These are phyloP conservation scores for Aspergillus proliferans DNA, from an alignment of 2,329 filamentous ascomycete species.

Conservation along the genomic window DNA sequence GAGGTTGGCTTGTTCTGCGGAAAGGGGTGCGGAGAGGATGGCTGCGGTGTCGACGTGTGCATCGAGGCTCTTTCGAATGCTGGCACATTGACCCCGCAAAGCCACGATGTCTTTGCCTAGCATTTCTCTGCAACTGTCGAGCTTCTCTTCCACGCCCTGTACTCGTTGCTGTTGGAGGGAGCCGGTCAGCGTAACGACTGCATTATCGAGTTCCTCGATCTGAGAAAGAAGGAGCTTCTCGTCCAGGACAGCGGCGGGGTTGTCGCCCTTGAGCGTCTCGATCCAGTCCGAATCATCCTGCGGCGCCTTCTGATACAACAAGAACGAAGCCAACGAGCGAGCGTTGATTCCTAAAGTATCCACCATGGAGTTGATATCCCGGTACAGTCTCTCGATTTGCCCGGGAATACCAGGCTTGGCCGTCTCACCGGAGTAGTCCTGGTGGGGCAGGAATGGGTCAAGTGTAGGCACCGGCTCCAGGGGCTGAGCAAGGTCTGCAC, in stretches of 20 bases:
- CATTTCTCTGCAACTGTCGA: conserved; percentile 62
- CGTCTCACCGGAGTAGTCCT: conserved; percentile 40
- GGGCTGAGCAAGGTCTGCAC: conserved; percentile 39
- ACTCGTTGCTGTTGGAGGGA: conserved; percentile 64
- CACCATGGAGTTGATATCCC: conserved; percentile 69
- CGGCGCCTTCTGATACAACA: conserved; percentile 41
- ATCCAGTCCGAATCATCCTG: conserved; percentile 45
- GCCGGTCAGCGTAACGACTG: conserved; percentile 60
- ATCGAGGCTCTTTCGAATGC: conserved; percentile 69
- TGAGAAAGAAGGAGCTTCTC: conserved; percentile 69
- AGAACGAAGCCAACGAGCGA: conserved; percentile 54
- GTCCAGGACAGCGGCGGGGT: conserved; percentile 63
- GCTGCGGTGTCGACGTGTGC: conserved; percentile 64
- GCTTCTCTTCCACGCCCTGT: conserved; percentile 60
- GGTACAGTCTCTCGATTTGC: conserved; percentile 45
- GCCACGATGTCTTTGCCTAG: conserved; percentile 61
- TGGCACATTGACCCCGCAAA: conserved; percentile 68
- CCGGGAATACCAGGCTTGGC: conserved; percentile 44
- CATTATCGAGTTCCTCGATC: conserved; percentile 59
- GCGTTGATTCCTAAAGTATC: conserved; percentile 86
- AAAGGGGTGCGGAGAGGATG: conserved; percentile 66
- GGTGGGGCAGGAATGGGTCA: conserved; percentile 45
- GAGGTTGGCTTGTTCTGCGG: conserved; percentile 73
- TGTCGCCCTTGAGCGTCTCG: conserved; percentile 36
- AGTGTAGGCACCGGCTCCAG: conserved; percentile 38